These are phyloP conservation scores for Chrysochromulina parva DNA, from an alignment of 78 protist species.

Conservation along the genomic window DNA sequence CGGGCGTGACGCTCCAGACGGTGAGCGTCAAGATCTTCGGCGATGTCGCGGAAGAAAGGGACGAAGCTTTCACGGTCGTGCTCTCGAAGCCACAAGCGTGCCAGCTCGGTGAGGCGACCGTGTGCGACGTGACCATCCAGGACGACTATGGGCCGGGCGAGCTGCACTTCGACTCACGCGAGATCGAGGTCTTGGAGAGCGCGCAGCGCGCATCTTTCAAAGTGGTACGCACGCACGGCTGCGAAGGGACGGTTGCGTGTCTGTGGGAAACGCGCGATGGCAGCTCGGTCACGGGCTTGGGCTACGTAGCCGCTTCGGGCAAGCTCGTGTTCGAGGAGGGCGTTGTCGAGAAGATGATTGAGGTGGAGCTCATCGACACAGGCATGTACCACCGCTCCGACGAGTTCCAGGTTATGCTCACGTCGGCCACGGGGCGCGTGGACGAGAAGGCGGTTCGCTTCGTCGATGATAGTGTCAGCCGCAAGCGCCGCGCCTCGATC, in stretches of 20 bases:
- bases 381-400: no score
- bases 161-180: neutral
- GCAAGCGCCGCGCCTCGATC: neutral
- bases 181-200: neutral
- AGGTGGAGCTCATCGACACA: no score
- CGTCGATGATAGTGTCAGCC: no score
- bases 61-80: neutral
- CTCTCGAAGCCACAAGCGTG: neutral
- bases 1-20: neutral
- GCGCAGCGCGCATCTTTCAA: neutral
- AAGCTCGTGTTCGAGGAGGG: neutral
- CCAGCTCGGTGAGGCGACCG: neutral
- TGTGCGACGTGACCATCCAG: neutral
- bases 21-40: neutral
- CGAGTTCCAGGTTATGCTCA: no score
- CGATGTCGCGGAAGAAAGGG: neutral
- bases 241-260: neutral
- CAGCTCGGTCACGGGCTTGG: neutral
- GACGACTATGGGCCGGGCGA: conserved; percentile 16
- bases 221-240: neutral
- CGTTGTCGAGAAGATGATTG: no score
- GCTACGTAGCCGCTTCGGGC: neutral
- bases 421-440: no score
- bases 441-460: no score
- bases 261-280: neutral